Evolutionary conservation across 768 basidiomycete genomes (phyloP), one percentile per base, ranked within the genome.

Genomic region (Mycena crocata): DNA sequence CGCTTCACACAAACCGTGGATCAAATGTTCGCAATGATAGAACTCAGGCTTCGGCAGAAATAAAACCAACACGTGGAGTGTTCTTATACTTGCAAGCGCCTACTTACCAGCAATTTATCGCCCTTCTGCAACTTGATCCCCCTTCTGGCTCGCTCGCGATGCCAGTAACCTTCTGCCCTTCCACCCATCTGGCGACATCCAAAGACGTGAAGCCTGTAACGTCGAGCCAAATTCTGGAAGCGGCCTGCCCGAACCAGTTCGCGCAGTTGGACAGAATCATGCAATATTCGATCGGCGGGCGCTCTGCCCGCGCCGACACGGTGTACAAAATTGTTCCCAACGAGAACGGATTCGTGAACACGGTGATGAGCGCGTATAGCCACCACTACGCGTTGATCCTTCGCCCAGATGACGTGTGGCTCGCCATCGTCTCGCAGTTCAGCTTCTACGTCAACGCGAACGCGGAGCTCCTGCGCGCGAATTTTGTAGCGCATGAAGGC

Each of bases 391-490:
- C 77, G 1, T 75, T 87, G 35, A 72, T 83, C 59, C 69, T 85
- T 21, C 78, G 85, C 8, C 86, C 85, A 12, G 85, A 87, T 56
- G 85, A 87, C 68, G 77, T 86, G 35, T 86, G 85, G 83, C 72
- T 81, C 10, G 79, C 82, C 1, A 83, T 83, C 44, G 62, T 82
- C 14, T 70, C 71, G 14, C 83, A 84, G 62, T 78, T 83, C 31
- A 78, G 73, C 45, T 77, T 80, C 66, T 83, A 80, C 55, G 78
- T 83, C 80, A n/a, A n/a, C n/a, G n/a, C n/a, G n/a, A n/a, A n/a
- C n/a, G n/a, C n/a, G n/a, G n/a, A n/a, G 62, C 70, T 67, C 2
- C 67, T 84, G 19, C 79, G 81, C 24, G 69, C 63, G 3, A 67
- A 62, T 15, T 80, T 80, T 54, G 77, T 78, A 2, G 45, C 57